Conservation (phyloP, 805 yeast genomes). For the Saturnispora bothae region DNA sequence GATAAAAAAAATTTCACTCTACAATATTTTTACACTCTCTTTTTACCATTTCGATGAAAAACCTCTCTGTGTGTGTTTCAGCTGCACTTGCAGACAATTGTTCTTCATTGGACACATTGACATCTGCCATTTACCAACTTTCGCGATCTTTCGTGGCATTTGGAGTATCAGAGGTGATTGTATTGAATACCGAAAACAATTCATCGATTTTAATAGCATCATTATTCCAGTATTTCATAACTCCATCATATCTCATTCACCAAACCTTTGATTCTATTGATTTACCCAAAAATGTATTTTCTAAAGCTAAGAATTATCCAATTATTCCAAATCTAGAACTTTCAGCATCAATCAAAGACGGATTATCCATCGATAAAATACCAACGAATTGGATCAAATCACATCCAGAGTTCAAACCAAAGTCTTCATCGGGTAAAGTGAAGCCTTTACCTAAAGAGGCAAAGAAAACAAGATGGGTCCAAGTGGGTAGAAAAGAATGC, state of each 20-base stretch:
- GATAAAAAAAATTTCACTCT: neutral
- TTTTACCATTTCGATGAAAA: neutral
- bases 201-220: constrained; percentile 7
- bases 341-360: constrained; percentile 42
- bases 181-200: constrained; percentile 34
- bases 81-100: neutral
- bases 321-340: constrained; percentile 50
- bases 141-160: constrained; percentile 65
- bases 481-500: constrained; percentile 55
- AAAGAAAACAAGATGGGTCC: constrained; percentile 59
- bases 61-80: constrained; percentile 6
- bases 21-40: neutral
- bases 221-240: constrained; percentile 11
- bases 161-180: constrained; percentile 63
- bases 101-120: constrained; percentile 57
- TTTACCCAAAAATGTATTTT: constrained; percentile 31
- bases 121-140: constrained; percentile 64
- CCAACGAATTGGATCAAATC: constrained; percentile 22
- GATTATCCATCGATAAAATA: constrained; percentile 40
- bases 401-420: constrained; percentile 23
- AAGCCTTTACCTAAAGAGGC: constrained; percentile 41
- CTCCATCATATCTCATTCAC: constrained; percentile 10
- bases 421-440: constrained; percentile 26
- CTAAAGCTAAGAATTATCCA: constrained; percentile 56
- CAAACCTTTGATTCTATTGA: constrained; percentile 43